Conservation (phyloP, 2,329 filamentous ascomycete genomes). For the Pseudogymnoascus sp. region DNA sequence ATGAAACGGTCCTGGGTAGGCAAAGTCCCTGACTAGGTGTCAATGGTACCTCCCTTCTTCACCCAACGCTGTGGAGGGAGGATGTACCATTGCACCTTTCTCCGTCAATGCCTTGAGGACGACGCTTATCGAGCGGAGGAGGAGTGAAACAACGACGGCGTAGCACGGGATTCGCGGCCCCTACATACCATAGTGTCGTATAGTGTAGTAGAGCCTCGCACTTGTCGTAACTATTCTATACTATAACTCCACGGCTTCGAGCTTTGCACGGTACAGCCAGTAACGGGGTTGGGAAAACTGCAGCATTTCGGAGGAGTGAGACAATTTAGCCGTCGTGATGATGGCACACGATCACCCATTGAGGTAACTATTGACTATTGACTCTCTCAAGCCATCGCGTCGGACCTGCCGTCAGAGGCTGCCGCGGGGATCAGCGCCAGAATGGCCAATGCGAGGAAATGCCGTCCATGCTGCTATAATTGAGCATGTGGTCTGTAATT, state of each 20-base stretch:
- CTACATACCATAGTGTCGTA: background rate
- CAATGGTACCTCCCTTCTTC: background rate
- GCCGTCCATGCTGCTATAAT: background rate
- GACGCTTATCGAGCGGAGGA: background rate
- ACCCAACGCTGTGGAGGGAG: no score
- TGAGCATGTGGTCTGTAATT: background rate
- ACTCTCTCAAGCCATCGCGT: background rate
- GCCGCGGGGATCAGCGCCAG: background rate
- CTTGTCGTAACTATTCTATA: background rate
- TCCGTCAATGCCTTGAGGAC: background rate
- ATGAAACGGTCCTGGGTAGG: background rate
- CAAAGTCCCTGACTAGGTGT: background rate
- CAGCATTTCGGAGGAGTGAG: background rate
- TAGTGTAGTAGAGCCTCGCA: background rate
- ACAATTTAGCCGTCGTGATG: conserved; percentile 2
- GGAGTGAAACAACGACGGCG: background rate
- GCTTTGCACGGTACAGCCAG: background rate
- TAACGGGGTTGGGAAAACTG: background rate
- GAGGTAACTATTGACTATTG: background rate
- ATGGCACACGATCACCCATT: conserved; percentile 4
- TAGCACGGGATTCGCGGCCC: conserved; percentile 6
- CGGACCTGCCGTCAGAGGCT: background rate
- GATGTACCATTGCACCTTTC: background rate
- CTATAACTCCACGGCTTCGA: background rate
- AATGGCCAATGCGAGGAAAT: background rate